These are phyloP conservation scores for Petunia axillaris DNA, from an alignment of 257 asterid genomes.

Conservation along the genomic window DNA sequence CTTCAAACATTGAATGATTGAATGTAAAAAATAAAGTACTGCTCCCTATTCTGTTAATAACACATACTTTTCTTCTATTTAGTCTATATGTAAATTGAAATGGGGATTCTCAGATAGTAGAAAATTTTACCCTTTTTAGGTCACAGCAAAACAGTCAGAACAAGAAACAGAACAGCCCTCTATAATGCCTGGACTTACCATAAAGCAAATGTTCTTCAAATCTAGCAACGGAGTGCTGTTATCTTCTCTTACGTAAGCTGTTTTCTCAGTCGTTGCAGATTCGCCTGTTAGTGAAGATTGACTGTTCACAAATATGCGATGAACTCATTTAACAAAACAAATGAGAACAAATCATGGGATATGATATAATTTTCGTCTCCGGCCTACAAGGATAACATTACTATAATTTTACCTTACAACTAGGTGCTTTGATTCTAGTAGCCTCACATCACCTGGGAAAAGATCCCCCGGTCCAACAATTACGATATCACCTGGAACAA, in stretches of 20 bases:
- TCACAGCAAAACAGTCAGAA: background rate
- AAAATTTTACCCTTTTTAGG: background rate
- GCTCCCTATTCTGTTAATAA: background rate
- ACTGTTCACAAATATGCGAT: slow-evolving; percentile 20
- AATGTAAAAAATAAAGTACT: background rate
- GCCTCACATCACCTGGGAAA: slow-evolving; percentile 35
- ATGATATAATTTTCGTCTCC: background rate
- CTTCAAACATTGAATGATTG: no score
- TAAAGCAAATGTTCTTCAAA: slow-evolving; percentile 32
- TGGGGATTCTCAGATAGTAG: background rate
- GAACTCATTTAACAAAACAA: background rate
- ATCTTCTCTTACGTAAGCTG: slow-evolving; percentile 31
- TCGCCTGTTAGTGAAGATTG: slow-evolving; percentile 37
- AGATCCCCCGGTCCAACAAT: slow-evolving; percentile 33
- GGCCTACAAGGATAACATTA: background rate
- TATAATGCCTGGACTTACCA: slow-evolving; percentile 27
- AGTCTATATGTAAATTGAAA: no score
- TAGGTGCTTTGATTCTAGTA: slow-evolving; percentile 31
- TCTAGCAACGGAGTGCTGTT: slow-evolving; percentile 33
- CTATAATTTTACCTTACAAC: slow-evolving; percentile 22
- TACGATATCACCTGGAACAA: slow-evolving; percentile 34
- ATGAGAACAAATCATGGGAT: background rate
- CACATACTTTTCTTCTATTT: no score
- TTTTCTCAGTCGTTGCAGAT: slow-evolving; percentile 31
- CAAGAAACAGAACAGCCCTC: background rate